Evolutionary conservation across 2,329 filamentous ascomycete species (phyloP).

Genomic region (Hortaea sp.): DNA sequence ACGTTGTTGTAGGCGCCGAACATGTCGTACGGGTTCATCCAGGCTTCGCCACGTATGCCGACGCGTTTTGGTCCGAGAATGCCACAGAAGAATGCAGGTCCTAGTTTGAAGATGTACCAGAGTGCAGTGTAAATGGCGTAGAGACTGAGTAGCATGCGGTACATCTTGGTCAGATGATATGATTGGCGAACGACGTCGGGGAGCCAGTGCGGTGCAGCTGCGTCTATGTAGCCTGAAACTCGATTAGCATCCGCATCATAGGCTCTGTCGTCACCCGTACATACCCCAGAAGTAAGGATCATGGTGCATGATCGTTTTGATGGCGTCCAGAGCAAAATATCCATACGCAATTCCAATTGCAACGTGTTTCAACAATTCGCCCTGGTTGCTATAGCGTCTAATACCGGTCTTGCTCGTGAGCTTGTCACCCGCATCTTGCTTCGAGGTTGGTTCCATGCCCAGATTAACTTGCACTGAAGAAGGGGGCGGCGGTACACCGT

Average conservation of each 20-base stretch:
- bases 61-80: constrained; percentile 49
- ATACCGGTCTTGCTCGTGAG: constrained; percentile 26
- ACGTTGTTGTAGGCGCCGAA: constrained; percentile 47
- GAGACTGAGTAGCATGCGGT: constrained; percentile 49
- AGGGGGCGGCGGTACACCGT: constrained; percentile 37
- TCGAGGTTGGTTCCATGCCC: background rate
- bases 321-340: constrained; percentile 60
- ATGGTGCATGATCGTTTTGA: constrained; percentile 58
- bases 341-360: constrained; percentile 37
- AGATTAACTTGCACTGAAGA: constrained; percentile 30
- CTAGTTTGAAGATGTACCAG: constrained; percentile 48
- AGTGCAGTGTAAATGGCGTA: constrained; percentile 51
- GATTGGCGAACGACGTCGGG: constrained; percentile 35
- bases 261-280: too few relatives aligned
- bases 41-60: constrained; percentile 50
- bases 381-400: constrained; percentile 25
- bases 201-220: constrained; percentile 34
- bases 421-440: constrained; percentile 12
- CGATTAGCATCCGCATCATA: too few relatives aligned
- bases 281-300: constrained; percentile 66
- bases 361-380: constrained; percentile 25
- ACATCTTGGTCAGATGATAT: constrained; percentile 39
- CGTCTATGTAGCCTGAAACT: constrained; percentile 17
- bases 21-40: constrained; percentile 48
- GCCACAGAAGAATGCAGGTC: constrained; percentile 51